Conservation (phyloP, 129 eudicot genomes). For the Silybum marianum region DNA sequence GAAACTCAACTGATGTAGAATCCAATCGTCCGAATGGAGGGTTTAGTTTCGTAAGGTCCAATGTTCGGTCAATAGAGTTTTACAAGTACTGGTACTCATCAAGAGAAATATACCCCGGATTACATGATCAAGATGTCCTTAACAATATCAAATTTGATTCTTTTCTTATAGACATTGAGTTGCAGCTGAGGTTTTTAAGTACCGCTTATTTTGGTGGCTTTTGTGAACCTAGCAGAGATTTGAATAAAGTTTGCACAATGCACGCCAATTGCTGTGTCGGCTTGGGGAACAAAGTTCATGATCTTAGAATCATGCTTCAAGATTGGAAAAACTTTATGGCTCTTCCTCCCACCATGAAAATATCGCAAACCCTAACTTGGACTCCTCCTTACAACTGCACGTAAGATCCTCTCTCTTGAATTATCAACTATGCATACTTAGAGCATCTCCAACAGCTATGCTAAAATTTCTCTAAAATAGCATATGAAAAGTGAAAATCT, state of each 20-base stretch:
- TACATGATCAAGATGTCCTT: constrained; percentile 65
- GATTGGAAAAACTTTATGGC: constrained; percentile 43
- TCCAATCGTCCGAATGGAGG: constrained; percentile 46
- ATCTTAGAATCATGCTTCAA: constrained; percentile 52
- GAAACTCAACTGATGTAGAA: constrained; percentile 38
- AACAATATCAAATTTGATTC: constrained; percentile 41
- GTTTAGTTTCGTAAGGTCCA: constrained; percentile 49
- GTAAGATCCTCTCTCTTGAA: background rate
- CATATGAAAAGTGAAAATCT: too few relatives aligned
- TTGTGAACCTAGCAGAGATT: constrained; percentile 61
- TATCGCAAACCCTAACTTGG: background rate
- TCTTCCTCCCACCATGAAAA: background rate
- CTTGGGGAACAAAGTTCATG: constrained; percentile 44
- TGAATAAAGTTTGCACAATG: constrained; percentile 50
- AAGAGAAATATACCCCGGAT: constrained; percentile 40
- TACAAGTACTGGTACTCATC: constrained; percentile 65
- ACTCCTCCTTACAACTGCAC: background rate
- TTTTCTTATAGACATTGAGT: constrained; percentile 34
- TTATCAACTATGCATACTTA: background rate
- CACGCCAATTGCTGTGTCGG: constrained; percentile 67
- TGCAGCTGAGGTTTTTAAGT: constrained; percentile 46
- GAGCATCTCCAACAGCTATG: too few relatives aligned
- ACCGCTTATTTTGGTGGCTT: constrained; percentile 53
- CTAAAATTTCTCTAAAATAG: too few relatives aligned
- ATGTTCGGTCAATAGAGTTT: constrained; percentile 46